phyloP scores from a whole-genome alignment of 208 protist genomes.

The Angomonas ambiguus region DNA sequence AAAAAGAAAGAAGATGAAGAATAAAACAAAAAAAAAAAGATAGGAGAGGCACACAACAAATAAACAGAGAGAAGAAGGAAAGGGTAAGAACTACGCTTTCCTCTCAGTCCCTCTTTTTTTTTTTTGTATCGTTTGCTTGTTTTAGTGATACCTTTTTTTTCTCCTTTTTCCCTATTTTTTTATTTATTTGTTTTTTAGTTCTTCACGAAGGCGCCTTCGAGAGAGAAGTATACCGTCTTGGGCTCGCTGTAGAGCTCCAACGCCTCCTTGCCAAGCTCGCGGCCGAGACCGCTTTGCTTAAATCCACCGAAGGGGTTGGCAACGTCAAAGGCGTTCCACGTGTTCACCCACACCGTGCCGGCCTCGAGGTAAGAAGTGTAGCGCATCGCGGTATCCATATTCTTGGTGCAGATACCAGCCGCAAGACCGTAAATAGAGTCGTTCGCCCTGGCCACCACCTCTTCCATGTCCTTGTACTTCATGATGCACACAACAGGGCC shows the following conservation, averaged over 20 bases:
- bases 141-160: slow-evolving; percentile 1
- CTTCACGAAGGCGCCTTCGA: slow-evolving; percentile 58
- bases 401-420: slow-evolving; percentile 71
- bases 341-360: slow-evolving; percentile 88
- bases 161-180: neutral
- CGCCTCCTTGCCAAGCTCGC: slow-evolving; percentile 68
- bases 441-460: slow-evolving; percentile 79
- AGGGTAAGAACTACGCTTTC: slow-evolving; percentile 5
- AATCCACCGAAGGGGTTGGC: slow-evolving; percentile 81
- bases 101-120: neutral
- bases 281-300: slow-evolving; percentile 83
- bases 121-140: neutral
- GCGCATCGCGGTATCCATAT: slow-evolving; percentile 64
- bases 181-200: slow-evolving; percentile 18
- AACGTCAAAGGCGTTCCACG: slow-evolving; percentile 76
- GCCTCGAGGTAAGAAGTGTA: slow-evolving; percentile 52
- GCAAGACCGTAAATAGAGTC: slow-evolving; percentile 79
- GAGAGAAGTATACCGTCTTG: slow-evolving; percentile 60
- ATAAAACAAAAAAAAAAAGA: neutral
- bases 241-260: slow-evolving; percentile 72
- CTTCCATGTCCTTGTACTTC: slow-evolving; percentile 78
- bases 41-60: neutral
- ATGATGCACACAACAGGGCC: slow-evolving; percentile 83
- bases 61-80: neutral
- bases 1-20: neutral